Evolutionary conservation across 2,329 filamentous ascomycete species (phyloP).

Genomic region (Cryphonectria nitschkei): DNA sequence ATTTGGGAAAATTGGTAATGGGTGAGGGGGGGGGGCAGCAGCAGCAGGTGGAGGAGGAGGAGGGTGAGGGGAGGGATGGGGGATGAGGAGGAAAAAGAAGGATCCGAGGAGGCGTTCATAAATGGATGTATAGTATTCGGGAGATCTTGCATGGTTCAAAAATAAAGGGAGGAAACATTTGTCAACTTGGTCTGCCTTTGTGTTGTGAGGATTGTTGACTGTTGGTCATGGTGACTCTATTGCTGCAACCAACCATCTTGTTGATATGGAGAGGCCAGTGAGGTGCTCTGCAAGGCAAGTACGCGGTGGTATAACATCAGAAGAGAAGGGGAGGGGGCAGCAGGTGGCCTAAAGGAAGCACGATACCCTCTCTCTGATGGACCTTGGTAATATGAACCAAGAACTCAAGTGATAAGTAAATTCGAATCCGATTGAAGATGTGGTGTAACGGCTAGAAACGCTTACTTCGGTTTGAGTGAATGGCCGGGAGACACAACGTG

Average conservation of each 20-base stretch:
- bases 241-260: not conserved
- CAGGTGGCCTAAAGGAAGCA: not conserved
- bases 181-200: not conserved
- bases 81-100: not conserved
- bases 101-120: not conserved
- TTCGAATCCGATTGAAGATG: not conserved
- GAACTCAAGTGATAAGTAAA: not conserved
- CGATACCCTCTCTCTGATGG: not conserved
- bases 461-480: not conserved
- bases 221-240: not conserved
- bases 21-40: not conserved
- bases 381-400: not conserved
- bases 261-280: not conserved
- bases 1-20: constrained; percentile 88
- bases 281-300: not conserved
- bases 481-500: not conserved
- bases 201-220: not conserved
- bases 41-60: not conserved
- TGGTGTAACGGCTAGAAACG: not conserved
- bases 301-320: not conserved
- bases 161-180: not conserved
- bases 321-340: not conserved
- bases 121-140: not conserved
- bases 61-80: too few species aligned
- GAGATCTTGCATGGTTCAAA: not conserved